Conservation (phyloP, 2,329 filamentous ascomycete species). For the Zasmidium angulare region DNA sequence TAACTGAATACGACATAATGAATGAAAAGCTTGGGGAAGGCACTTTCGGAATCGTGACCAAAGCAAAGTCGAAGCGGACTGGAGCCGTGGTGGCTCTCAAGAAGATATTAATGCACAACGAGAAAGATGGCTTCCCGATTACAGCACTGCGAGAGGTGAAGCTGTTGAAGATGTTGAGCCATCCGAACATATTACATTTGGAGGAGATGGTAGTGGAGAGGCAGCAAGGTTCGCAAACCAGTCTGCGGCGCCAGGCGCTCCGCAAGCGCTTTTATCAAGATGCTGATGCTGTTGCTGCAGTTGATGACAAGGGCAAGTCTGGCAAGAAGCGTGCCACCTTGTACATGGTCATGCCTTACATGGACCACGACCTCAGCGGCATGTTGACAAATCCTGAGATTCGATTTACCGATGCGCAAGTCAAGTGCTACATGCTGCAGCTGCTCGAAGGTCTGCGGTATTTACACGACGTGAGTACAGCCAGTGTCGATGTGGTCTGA, state of each 20-base stretch:
- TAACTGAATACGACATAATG: slow-evolving; percentile 74
- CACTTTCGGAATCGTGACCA: slow-evolving; percentile 95
- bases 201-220: slow-evolving; percentile 96
- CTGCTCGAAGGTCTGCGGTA: slow-evolving; percentile 86
- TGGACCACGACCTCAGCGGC: slow-evolving; percentile 98
- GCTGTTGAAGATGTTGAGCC: slow-evolving; percentile 89
- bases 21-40: slow-evolving; percentile 83
- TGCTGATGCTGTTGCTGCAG: slow-evolving; percentile 14
- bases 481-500: not conserved
- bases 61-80: slow-evolving; percentile 73
- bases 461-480: slow-evolving; percentile 66
- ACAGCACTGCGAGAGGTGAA: slow-evolving; percentile 97
- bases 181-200: slow-evolving; percentile 80
- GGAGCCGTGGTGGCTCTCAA: slow-evolving; percentile 83
- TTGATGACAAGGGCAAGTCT: slow-evolving; percentile 37
- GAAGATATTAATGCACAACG: slow-evolving; percentile 99
- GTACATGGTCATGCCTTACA: slow-evolving; percentile 99
- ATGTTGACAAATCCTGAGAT: slow-evolving; percentile 93
- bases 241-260: slow-evolving; percentile 1
- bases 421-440: slow-evolving; percentile 97
- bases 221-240: slow-evolving; percentile 62
- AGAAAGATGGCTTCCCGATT: slow-evolving; percentile 99
- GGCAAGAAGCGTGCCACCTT: slow-evolving; percentile 70
- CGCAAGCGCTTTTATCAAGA: slow-evolving; percentile 4
- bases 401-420: slow-evolving; percentile 81